Percentiles rank a stretch among this genome's conserved stretches.
phyloP scores from a whole-genome alignment of 352 stramenopile species.

The Globisporangium rhizosaccharum region DNA sequence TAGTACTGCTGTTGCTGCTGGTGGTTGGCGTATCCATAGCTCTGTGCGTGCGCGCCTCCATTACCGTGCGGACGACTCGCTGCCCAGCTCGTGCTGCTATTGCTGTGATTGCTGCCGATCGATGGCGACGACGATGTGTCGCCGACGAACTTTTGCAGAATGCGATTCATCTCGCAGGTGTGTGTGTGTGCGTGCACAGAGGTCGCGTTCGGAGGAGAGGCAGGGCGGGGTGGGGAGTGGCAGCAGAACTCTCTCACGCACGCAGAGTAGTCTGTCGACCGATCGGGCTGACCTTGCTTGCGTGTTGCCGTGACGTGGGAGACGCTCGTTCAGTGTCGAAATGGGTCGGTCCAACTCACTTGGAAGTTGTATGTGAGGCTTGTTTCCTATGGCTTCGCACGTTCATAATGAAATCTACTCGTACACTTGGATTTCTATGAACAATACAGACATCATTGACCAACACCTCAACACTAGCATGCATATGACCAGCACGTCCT shows the following conservation, averaged over 20 bases:
- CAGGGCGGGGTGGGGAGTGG: neutral
- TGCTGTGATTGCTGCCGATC: neutral
- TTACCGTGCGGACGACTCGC: neutral
- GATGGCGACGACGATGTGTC: slow-evolving; percentile 2
- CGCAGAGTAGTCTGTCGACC: too few relatives aligned
- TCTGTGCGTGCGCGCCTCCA: slow-evolving; percentile 3
- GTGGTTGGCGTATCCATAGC: slow-evolving; percentile 6
- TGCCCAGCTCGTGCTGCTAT: neutral
- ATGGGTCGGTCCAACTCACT: neutral
- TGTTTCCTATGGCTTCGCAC: too few relatives aligned
- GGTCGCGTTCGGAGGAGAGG: neutral
- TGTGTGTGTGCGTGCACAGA: neutral
- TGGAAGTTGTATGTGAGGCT: too few relatives aligned
- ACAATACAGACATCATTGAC: neutral
- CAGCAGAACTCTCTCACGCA: neutral
- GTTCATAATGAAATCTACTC: neutral
- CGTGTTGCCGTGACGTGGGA: too few relatives aligned
- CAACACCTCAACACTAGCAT: too few relatives aligned
- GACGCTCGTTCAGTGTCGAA: too few relatives aligned
- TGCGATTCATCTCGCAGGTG: slow-evolving; percentile 12
- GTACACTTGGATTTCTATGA: neutral
- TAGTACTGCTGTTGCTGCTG: slow-evolving; percentile 7
- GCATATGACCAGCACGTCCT: too few relatives aligned
- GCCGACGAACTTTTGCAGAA: slow-evolving; percentile 17
- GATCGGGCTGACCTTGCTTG: too few relatives aligned